phyloP scores from a whole-genome alignment of 495 filamentous ascomycete species.

The Cetradonia linearis region DNA sequence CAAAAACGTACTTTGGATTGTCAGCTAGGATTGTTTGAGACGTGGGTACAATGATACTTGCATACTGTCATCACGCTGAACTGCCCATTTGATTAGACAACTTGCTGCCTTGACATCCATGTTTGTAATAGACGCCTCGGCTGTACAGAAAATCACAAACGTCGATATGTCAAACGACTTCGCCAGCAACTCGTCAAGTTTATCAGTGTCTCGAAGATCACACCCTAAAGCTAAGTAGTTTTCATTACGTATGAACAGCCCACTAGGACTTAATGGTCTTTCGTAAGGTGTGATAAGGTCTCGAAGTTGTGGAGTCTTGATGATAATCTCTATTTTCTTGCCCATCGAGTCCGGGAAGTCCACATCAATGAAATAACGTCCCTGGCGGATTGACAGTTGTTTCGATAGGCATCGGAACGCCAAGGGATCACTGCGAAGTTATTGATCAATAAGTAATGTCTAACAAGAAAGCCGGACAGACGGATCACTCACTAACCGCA shows the following conservation, averaged over 20 bases:
- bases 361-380: slow-evolving; percentile 69
- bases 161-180: slow-evolving; percentile 43
- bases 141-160: slow-evolving; percentile 63
- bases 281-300: slow-evolving; percentile 41
- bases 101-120: slow-evolving; percentile 73
- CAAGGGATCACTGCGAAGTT: slow-evolving; percentile 61
- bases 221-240: slow-evolving; percentile 74
- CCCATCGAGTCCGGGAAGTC: slow-evolving; percentile 75
- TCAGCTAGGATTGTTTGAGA: background rate
- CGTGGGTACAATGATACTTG: background rate
- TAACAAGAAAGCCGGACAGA: background rate
- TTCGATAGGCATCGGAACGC: slow-evolving; percentile 70
- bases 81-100: slow-evolving; percentile 57
- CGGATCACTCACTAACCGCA: slow-evolving; percentile 70
- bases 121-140: slow-evolving; percentile 85
- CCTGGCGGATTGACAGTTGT: slow-evolving; percentile 43
- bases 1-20: slow-evolving; percentile 49
- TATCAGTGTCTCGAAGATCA: slow-evolving; percentile 58
- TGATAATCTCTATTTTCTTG: slow-evolving; percentile 59
- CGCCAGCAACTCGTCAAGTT: slow-evolving; percentile 47
- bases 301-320: slow-evolving; percentile 47
- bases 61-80: slow-evolving; percentile 51
- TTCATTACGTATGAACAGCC: slow-evolving; percentile 50
- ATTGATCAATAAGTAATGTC: background rate
- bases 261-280: slow-evolving; percentile 33